phyloP scores from a whole-genome alignment of 257 asterid species.

The Nicotiana tomentosiformis region DNA sequence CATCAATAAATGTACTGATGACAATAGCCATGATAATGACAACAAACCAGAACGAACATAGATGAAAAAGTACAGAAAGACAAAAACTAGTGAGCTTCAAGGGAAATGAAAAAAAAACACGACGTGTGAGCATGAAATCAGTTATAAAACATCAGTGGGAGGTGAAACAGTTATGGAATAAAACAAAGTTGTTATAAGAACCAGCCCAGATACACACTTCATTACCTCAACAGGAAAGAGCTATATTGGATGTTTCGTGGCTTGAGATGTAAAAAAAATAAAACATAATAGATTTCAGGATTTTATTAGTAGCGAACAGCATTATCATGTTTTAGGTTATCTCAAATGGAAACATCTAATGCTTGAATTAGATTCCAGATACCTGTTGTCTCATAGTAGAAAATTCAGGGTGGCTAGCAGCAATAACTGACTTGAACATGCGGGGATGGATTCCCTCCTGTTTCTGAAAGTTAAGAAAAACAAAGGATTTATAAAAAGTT shows the following conservation, averaged over 20 bases:
- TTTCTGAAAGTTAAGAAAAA: constrained; percentile 42
- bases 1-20: constrained; percentile 18
- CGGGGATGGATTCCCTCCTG: constrained; percentile 96
- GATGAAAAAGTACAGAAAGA: not conserved
- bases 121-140: too few species aligned
- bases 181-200: too few species aligned
- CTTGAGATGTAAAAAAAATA: too few species aligned
- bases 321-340: not conserved
- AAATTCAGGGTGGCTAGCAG: constrained; percentile 98
- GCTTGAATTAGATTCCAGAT: not conserved
- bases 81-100: not conserved
- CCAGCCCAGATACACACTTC: too few species aligned
- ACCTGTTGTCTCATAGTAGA: constrained; percentile 99
- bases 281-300: too few species aligned
- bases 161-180: not conserved
- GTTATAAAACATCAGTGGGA: too few species aligned
- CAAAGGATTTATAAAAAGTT: not conserved
- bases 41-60: constrained; percentile 3
- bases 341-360: too few species aligned
- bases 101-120: not conserved
- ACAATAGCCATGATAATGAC: not conserved
- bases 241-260: too few species aligned
- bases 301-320: not conserved
- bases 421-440: constrained; percentile 95
- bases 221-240: too few species aligned